A percentile compares a stretch with the other conserved stretches of the same genome.
phyloP scores from a whole-genome alignment of 331 rosid species.

The Ulmus americana region DNA sequence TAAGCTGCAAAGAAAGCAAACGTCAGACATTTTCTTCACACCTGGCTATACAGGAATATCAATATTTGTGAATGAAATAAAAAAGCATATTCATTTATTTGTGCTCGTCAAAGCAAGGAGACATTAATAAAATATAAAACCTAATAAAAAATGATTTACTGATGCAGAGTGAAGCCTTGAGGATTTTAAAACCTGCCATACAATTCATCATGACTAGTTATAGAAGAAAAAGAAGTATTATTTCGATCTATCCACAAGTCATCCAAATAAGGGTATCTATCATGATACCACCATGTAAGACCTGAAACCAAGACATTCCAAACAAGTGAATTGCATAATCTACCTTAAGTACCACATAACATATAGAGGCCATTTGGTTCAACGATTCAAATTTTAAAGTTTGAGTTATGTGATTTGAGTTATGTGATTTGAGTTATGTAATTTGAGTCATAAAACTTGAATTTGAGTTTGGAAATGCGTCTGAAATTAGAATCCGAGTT shows the following conservation, averaged over 20 bases:
- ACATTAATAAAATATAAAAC: background rate
- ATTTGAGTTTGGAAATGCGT: too few relatives aligned
- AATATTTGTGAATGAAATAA: background rate
- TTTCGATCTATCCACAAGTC: background rate
- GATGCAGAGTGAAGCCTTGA: background rate
- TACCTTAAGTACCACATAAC: too few relatives aligned
- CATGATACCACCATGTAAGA: too few relatives aligned
- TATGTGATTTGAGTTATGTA: too few relatives aligned
- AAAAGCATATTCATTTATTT: background rate
- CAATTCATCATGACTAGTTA: background rate
- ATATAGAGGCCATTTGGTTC: too few relatives aligned
- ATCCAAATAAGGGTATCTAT: too few relatives aligned
- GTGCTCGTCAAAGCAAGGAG: background rate
- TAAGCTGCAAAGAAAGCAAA: slow-evolving; percentile 46
- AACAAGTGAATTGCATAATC: too few relatives aligned
- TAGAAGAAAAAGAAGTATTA: background rate
- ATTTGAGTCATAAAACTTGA: too few relatives aligned
- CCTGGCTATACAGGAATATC: background rate
- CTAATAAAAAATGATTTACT: background rate
- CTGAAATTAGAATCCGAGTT: too few relatives aligned
- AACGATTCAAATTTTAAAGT: too few relatives aligned
- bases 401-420: too few relatives aligned
- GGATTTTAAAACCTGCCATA: background rate
- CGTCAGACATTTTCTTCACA: background rate
- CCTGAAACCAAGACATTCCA: too few relatives aligned